phyloP scores from a whole-genome alignment of 148 eudicot species.

The Camellia granthamiana region DNA sequence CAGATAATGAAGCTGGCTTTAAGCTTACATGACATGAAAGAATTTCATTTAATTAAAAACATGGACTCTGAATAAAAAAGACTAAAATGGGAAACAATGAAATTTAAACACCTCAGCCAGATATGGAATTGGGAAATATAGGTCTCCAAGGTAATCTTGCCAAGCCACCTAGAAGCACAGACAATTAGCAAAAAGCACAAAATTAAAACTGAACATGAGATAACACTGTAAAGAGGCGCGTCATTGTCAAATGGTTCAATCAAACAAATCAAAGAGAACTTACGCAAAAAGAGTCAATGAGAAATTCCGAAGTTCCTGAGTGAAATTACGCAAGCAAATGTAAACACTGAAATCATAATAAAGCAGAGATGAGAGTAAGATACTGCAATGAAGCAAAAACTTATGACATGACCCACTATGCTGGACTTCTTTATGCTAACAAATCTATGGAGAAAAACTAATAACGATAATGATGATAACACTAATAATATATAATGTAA shows the following conservation, averaged over 20 bases:
- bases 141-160: conserved; percentile 93
- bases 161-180: conserved; percentile 79
- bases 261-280: conserved; percentile 26
- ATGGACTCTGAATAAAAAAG: neutral
- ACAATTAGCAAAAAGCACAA: conserved; percentile 13
- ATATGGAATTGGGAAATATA: conserved; percentile 98
- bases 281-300: conserved; percentile 91
- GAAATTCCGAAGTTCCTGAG: conserved; percentile 76
- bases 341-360: conserved; percentile 65
- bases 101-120: conserved; percentile 72
- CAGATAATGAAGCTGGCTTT: neutral
- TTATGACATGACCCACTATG: neutral
- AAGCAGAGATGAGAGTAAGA: conserved; percentile 13
- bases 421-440: neutral
- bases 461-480: neutral
- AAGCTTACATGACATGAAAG: neutral
- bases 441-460: neutral
- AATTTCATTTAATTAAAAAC: neutral
- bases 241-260: conserved; percentile 1
- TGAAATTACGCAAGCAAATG: conserved; percentile 87
- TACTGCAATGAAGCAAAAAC: neutral
- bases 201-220: neutral
- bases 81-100: conserved; percentile 5
- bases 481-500: neutral
- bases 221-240: neutral